phyloP scores from a whole-genome alignment of 805 yeast genomes.

The Hanseniaspora singularis region DNA sequence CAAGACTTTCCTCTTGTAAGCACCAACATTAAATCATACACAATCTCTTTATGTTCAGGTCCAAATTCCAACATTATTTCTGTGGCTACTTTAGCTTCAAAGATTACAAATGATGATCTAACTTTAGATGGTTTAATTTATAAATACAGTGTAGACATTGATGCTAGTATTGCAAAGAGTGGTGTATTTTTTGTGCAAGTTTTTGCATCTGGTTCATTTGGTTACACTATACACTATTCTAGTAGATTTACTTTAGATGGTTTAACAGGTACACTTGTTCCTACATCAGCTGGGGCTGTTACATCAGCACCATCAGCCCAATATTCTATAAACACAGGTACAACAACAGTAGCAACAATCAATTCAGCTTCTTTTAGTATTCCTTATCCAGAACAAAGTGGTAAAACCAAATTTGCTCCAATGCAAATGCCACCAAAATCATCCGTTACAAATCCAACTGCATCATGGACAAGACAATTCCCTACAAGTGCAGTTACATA shows the following conservation, averaged over 20 bases:
- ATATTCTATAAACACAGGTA: conserved; percentile 18
- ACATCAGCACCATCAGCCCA: conserved; percentile 34
- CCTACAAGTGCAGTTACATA: conserved; percentile 57
- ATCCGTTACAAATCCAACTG: conserved; percentile 45
- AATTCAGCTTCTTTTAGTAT: conserved; percentile 41
- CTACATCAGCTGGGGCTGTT: conserved; percentile 27
- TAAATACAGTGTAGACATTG: conserved; percentile 33
- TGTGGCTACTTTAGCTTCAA: conserved; percentile 26
- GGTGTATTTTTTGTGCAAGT: conserved; percentile 69
- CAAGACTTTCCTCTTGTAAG: conserved; percentile 36
- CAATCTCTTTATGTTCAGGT: conserved; percentile 57
- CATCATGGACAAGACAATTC: conserved; percentile 44
- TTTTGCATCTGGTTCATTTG: conserved; percentile 34
- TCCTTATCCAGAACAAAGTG: conserved; percentile 67
- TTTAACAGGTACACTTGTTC: conserved; percentile 55
- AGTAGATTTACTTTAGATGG: conserved; percentile 52
- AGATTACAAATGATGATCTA: conserved; percentile 27
- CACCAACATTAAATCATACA: conserved; percentile 36
- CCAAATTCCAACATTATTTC: conserved; percentile 38
- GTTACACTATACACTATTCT: conserved; percentile 54
- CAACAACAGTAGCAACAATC: conserved; percentile 7
- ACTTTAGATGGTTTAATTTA: conserved; percentile 20
- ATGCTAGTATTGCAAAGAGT: conserved; percentile 37
- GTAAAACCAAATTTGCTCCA: conserved; percentile 68
- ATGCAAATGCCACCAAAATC: conserved; percentile 83